phyloP scores from a whole-genome alignment of 345 rosid species.

The Pseudoturritis turrita region DNA sequence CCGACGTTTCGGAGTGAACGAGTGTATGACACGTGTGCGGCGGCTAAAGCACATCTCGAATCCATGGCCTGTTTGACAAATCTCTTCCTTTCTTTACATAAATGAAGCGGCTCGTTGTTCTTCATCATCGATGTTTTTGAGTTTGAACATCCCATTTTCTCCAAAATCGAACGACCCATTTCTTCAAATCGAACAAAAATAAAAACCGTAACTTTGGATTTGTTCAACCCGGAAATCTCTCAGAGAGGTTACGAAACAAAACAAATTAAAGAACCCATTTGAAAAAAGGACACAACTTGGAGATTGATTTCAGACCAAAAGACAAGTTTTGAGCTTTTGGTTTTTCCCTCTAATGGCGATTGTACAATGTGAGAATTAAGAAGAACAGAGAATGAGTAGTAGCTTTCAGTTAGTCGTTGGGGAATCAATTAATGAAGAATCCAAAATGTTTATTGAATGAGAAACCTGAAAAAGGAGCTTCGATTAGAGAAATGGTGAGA shows the following conservation, averaged over 20 bases:
- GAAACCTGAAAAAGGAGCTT: conserved; percentile 25
- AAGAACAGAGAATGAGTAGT: conserved; percentile 26
- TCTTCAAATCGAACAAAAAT: conserved; percentile 1
- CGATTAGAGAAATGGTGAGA: conserved; percentile 13
- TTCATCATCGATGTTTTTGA: conserved; percentile 46
- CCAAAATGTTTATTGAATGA: conserved; percentile 26
- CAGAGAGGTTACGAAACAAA: not conserved
- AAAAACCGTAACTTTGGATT: conserved; percentile 9
- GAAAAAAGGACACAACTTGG: not conserved
- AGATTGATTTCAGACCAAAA: not conserved
- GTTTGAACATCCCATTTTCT: conserved; percentile 66
- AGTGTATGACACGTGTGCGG: conserved; percentile 84
- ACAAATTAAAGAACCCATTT: conserved; percentile 1
- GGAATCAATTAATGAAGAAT: conserved; percentile 18
- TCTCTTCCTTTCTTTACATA: conserved; percentile 72
- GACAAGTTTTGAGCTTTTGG: not conserved
- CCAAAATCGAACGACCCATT: conserved; percentile 19
- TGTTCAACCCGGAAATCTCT: conserved; percentile 22
- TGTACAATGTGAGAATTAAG: conserved; percentile 8
- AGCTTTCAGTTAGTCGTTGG: conserved; percentile 30
- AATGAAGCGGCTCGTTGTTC: conserved; percentile 53
- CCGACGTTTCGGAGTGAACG: conserved; percentile 75
- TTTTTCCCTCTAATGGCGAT: not conserved
- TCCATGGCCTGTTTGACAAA: conserved; percentile 74
- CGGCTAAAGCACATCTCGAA: conserved; percentile 76